Evolutionary conservation across 495 filamentous ascomycete species (phyloP).

Genomic region (Hypoxylon fragiforme): DNA sequence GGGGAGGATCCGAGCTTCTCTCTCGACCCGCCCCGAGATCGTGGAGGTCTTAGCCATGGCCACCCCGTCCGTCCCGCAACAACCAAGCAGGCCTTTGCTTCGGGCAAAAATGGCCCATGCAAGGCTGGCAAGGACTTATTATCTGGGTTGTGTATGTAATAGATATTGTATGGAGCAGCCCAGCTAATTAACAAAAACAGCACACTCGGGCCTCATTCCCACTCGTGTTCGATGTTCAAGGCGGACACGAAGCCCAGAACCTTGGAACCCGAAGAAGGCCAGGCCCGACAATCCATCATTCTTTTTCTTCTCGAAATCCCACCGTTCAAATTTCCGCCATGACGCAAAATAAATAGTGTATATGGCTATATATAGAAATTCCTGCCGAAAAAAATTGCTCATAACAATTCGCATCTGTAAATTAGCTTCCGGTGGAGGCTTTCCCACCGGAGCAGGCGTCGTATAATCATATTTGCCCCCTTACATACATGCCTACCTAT

Average conservation of each 20-base stretch:
- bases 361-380: not conserved
- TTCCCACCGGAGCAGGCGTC: slow-evolving; percentile 11
- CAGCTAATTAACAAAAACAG: too few species aligned
- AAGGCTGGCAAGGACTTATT: not conserved
- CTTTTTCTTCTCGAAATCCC: too few species aligned
- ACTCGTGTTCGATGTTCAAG: too few species aligned
- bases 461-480: slow-evolving; percentile 11
- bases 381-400: not conserved
- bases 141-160: too few species aligned
- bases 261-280: too few species aligned
- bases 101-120: not conserved
- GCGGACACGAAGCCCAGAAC: too few species aligned
- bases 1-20: too few species aligned
- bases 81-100: not conserved
- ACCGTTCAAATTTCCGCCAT: too few species aligned
- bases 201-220: slow-evolving; percentile 3
- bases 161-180: too few species aligned
- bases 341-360: slow-evolving; percentile 20
- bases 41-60: too few species aligned
- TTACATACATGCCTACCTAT: too few species aligned
- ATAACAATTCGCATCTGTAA: not conserved
- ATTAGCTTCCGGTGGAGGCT: not conserved
- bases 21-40: not conserved
- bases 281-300: too few species aligned
- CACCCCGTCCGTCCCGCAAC: not conserved